Conservation (phyloP, 2,329 filamentous ascomycete genomes). For the Penicillium capsulatum region DNA sequence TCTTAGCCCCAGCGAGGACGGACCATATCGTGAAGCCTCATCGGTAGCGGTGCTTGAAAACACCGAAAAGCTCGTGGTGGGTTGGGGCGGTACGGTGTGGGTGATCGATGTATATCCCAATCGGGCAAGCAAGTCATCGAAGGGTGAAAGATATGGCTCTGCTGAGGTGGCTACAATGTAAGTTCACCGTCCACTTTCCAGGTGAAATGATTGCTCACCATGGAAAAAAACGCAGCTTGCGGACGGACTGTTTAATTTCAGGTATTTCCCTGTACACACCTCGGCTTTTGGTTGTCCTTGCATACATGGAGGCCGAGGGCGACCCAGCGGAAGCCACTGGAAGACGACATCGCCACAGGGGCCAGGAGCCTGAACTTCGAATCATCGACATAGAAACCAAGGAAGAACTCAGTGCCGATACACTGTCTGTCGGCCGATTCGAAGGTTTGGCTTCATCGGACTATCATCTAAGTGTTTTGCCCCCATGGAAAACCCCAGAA, state of each 20-base stretch:
- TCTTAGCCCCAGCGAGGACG: conserved; percentile 24
- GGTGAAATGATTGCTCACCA: conserved; percentile 24
- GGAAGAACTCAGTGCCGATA: conserved; percentile 80
- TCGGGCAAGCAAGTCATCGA: conserved; percentile 61
- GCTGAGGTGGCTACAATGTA: conserved; percentile 91
- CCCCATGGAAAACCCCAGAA: conserved; percentile 64
- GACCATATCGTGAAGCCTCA: conserved; percentile 39
- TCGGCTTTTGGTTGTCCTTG: conserved; percentile 83
- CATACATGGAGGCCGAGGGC: conserved; percentile 74
- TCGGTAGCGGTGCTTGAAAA: conserved; percentile 42
- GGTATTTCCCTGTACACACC: conserved; percentile 95
- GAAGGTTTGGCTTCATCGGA: conserved; percentile 82
- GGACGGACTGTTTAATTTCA: conserved; percentile 96
- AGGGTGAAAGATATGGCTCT: conserved; percentile 68
- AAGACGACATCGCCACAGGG: conserved; percentile 68
- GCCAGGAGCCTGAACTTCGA: conserved; percentile 79
- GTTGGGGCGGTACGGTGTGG: conserved; percentile 96
- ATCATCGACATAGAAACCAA: conserved; percentile 83
- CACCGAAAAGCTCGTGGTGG: conserved; percentile 76
- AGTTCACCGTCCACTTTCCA: conserved; percentile 38
- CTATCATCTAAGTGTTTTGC: conserved; percentile 83
- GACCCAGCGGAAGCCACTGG: conserved; percentile 56
- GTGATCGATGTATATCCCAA: conserved; percentile 85
- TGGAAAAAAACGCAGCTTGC: conserved; percentile 57
- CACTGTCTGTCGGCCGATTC: conserved; percentile 77